These are phyloP conservation scores for Primulina tabacum DNA, from an alignment of 257 asterid species.

Conservation along the genomic window DNA sequence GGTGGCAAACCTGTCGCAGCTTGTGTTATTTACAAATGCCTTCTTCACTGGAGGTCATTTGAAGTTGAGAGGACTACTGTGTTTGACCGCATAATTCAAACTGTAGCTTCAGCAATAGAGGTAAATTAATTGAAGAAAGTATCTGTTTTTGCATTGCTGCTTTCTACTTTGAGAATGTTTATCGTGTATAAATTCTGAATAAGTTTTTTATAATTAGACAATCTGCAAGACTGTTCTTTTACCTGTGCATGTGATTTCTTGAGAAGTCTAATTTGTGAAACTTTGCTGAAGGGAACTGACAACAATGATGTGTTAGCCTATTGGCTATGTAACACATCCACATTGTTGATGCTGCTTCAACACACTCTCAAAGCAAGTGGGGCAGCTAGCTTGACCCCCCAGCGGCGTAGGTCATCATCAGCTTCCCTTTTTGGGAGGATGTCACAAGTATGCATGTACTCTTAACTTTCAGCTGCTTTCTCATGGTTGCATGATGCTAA, in stretches of 20 bases:
- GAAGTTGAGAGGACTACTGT: constrained; percentile 98
- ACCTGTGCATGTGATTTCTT: not conserved
- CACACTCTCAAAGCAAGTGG: constrained; percentile 98
- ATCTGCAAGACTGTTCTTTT: constrained; percentile 5
- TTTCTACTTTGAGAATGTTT: constrained; percentile 1
- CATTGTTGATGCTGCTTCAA: constrained; percentile 92
- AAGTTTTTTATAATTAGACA: not conserved
- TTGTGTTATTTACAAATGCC: constrained; percentile 90
- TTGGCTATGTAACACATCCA: constrained; percentile 93
- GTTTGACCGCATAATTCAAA: constrained; percentile 88
- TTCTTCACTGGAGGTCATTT: constrained; percentile 97
- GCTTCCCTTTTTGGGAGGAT: constrained; percentile 97
- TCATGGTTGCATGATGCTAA: constrained; percentile 13
- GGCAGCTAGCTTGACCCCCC: constrained; percentile 94
- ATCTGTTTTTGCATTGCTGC: not conserved
- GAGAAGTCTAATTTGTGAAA: constrained; percentile 26
- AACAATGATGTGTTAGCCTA: constrained; percentile 81
- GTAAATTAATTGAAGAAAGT: constrained; percentile 34
- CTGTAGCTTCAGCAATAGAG: constrained; percentile 85
- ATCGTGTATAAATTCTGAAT: constrained; percentile 1
- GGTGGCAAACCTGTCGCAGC: constrained; percentile 96
- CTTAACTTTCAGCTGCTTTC: constrained; percentile 27
- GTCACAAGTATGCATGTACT: constrained; percentile 69
- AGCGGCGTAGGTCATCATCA: constrained; percentile 89
- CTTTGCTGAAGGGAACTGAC: constrained; percentile 61